Conservation (phyloP, 805 yeast species). For the Lipomyces sp. region DNA sequence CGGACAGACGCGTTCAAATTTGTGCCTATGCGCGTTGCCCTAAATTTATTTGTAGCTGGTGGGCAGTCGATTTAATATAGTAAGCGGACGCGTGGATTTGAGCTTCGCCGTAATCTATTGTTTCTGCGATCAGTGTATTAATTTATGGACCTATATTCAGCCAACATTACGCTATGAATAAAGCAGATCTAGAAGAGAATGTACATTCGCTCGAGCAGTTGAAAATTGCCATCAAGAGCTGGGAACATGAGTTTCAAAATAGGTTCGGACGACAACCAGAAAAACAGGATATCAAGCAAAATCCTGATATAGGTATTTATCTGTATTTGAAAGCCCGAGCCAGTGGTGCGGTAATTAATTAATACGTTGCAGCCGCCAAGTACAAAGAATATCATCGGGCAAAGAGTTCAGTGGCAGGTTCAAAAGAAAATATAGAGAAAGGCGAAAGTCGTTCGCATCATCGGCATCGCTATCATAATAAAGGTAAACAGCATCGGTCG, state of each 20-base stretch:
- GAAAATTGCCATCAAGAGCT: conserved; percentile 55
- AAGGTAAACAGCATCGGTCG: neutral
- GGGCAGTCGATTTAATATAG: neutral
- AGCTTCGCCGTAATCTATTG: neutral
- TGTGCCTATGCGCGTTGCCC: no score
- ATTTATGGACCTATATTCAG: neutral
- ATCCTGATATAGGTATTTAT: conserved; percentile 46
- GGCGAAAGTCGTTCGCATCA: neutral
- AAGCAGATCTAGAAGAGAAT: neutral
- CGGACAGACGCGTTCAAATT: no score
- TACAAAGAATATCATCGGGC: conserved; percentile 26
- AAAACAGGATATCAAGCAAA: conserved; percentile 53
- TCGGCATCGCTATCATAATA: neutral
- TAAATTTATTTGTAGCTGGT: no score
- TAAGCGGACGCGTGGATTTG: neutral
- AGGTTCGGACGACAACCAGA: conserved; percentile 53
- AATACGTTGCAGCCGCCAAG: conserved; percentile 21
- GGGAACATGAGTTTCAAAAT: conserved; percentile 57
- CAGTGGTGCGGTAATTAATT: neutral
- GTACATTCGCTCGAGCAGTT: conserved; percentile 38
- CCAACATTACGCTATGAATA: no score
- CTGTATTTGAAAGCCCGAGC: neutral
- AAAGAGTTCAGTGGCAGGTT: neutral
- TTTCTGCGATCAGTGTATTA: neutral
- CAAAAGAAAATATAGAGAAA: neutral